phyloP scores from a whole-genome alignment of 306 rosid species.

The Arachis stenosperma region DNA sequence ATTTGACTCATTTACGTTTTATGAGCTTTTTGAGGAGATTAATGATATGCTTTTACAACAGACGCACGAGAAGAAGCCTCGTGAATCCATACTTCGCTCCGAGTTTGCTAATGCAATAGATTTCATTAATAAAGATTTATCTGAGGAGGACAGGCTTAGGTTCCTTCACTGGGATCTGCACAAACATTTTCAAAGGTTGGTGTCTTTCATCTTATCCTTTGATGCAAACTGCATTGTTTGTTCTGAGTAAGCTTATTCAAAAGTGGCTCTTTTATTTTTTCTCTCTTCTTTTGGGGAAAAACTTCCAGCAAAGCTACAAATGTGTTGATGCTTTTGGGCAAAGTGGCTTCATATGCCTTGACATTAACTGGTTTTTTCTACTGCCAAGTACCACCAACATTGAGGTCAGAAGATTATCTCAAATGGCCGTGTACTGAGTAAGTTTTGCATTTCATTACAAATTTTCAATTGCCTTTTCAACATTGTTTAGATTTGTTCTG shows the following conservation, averaged over 20 bases:
- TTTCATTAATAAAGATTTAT: conserved; percentile 68
- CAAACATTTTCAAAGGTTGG: conserved; percentile 63
- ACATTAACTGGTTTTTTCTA: conserved; percentile 76
- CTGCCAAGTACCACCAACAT: conserved; percentile 68
- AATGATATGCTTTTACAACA: conserved; percentile 35
- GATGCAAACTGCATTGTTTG: conserved; percentile 4
- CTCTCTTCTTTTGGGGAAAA: not conserved
- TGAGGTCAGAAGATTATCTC: conserved; percentile 49
- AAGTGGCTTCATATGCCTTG: conserved; percentile 79
- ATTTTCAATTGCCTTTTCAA: conserved; percentile 20
- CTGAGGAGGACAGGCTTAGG: conserved; percentile 68
- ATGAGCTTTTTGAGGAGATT: conserved; percentile 24
- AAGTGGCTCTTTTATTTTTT: conserved; percentile 40
- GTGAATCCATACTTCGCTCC: conserved; percentile 81
- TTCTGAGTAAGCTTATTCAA: conserved; percentile 46
- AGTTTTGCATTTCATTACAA: conserved; percentile 46
- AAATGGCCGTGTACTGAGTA: conserved; percentile 61
- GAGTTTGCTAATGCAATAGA: conserved; percentile 94
- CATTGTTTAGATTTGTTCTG: not conserved
- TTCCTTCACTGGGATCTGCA: conserved; percentile 98
- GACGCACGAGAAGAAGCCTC: conserved; percentile 92
- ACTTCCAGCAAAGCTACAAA: conserved; percentile 79
- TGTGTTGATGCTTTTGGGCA: conserved; percentile 73
- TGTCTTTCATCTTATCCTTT: conserved; percentile 22
- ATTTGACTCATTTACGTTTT: conserved; percentile 10